A percentile compares a stretch with the other conserved stretches of the same genome.
Conservation (phyloP, 768 basidiomycete genomes). For the Hysterangium stoloniferum region DNA sequence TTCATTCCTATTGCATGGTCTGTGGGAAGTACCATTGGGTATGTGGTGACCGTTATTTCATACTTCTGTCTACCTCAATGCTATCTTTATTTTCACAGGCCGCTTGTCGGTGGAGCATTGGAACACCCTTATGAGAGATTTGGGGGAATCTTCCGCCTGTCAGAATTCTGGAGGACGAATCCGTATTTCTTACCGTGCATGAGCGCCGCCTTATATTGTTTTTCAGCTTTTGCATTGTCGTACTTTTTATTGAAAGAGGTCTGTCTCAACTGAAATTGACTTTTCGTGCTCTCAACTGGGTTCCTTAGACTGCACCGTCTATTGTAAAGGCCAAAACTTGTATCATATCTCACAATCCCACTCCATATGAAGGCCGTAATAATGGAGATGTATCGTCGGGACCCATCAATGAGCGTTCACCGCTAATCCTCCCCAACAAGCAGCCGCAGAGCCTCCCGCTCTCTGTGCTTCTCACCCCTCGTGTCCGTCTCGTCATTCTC, state of each 20-base stretch:
- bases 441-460: conserved; percentile 35
- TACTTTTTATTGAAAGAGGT: conserved; percentile 53
- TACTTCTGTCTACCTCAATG: conserved; percentile 23
- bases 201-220: conserved; percentile 28
- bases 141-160: conserved; percentile 49
- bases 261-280: not conserved
- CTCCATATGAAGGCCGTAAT: too few relatives aligned
- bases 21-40: conserved; percentile 38
- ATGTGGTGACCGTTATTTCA: conserved; percentile 22
- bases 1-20: conserved; percentile 53
- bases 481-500: conserved; percentile 49
- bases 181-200: conserved; percentile 73
- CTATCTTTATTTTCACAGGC: conserved; percentile 33
- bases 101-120: conserved; percentile 58
- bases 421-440: conserved; percentile 1
- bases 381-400: too few relatives aligned
- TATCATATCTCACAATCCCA: too few relatives aligned
- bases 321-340: too few relatives aligned
- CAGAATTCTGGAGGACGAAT: conserved; percentile 51
- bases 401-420: conserved; percentile 5
- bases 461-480: conserved; percentile 40
- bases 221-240: conserved; percentile 33
- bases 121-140: conserved; percentile 63
- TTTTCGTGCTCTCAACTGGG: not conserved
- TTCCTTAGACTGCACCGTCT: not conserved